A percentile compares a stretch with the other conserved stretches of the same genome.
phyloP scores from a whole-genome alignment of 23 red algal genomes.

The Agarophyton chilense region DNA sequence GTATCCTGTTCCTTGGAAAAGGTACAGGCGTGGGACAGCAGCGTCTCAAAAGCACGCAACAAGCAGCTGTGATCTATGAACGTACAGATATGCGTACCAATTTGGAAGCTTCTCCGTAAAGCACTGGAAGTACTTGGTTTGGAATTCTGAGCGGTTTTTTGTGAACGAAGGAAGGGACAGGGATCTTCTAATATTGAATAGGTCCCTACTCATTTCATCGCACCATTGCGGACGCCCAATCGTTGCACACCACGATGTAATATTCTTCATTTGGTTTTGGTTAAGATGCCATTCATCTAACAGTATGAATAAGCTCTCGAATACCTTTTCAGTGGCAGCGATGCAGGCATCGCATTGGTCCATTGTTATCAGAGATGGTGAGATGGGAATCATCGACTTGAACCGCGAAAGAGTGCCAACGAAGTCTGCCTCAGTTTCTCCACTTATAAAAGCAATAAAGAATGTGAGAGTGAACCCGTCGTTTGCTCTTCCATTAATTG shows the following conservation, averaged over 20 bases:
- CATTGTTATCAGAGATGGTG: too few species aligned
- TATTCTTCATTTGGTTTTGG: neutral
- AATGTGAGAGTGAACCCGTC: too few species aligned
- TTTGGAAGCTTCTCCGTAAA: too few species aligned
- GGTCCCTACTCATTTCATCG: neutral
- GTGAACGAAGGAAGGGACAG: neutral
- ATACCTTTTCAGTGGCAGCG: neutral
- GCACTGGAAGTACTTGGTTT: neutral
- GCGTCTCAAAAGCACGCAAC: neutral
- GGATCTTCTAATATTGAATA: neutral
- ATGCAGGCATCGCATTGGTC: too few species aligned
- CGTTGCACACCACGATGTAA: neutral
- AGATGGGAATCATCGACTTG: too few species aligned
- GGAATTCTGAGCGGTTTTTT: neutral
- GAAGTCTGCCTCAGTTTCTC: too few species aligned
- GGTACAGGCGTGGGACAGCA: too few species aligned
- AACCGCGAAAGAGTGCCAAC: too few species aligned
- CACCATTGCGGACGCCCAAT: neutral
- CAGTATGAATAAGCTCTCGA: neutral
- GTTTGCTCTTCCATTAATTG: too few species aligned
- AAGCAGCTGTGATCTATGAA: neutral
- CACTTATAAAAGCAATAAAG: too few species aligned
- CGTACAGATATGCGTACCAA: neutral
- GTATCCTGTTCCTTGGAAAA: too few species aligned
- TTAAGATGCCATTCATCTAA: constrained; percentile 7